Evolutionary conservation across 108 stramenopile genomes (phyloP), one percentile per base, ranked within the genome.

Genomic region (Cyclotella baltica): DNA sequence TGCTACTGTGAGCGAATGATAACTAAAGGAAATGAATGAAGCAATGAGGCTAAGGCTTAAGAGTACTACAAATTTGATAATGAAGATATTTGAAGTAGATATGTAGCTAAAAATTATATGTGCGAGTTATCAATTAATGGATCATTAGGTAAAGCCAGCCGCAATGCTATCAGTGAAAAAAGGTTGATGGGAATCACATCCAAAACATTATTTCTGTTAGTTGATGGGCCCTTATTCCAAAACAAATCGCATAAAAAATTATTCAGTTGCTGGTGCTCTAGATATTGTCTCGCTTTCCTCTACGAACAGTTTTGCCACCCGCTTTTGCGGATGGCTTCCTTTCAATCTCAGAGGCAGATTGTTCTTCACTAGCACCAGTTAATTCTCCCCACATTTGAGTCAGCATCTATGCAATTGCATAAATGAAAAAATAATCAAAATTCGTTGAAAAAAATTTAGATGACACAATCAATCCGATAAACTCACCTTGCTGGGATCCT

Each of bases 401-500:
- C 37, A 96, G 73, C 91, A 93, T 91, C 85, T 80, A 46, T 43
- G 28, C 2, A 20, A 51, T 25, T 52, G 1, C 50, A 8, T 10
- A 3, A 3, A 23, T n/a, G 20, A 16, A 47, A 33, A 15, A 56
- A 59, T 30, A 23, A 48, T 27, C 28, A 66, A 13, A 66, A 15
- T 0, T 22, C 2, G 30, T 29, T 56, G 20, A 31, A 29, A 27
- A 4, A 4, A 22, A 50, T 22, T 5, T 11, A 51, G 2, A 36
- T 16, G 35, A 0, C 18, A 62, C 11, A 50, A 55, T 38, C 19
- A 36, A 4, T 1, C 6, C 3, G 36, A 55, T 40, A 65, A 30
- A 30, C 65, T 73, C 72, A 80, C 80, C 80, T 93, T 89, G 18
- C 88, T 72, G n/a, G 96, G 96, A 84, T 96, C 93, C 59, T 92